Conservation (phyloP, 1,284 basidiomycete species). For the Sporisorium graminicola region DNA sequence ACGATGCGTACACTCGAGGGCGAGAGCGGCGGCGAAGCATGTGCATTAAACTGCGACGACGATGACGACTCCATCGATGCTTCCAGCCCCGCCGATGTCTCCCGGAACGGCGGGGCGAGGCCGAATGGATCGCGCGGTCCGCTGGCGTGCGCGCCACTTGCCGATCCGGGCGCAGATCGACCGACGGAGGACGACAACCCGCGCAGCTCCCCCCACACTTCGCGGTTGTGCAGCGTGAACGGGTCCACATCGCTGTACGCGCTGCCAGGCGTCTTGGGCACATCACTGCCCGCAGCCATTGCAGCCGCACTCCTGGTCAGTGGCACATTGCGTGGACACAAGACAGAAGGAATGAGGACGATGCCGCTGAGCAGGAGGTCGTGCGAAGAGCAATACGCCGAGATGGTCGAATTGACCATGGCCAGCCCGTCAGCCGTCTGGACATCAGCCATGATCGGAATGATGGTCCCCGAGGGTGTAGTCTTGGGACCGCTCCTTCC, state of each 20-base stretch:
- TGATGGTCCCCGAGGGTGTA: slow-evolving; percentile 41
- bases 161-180: neutral
- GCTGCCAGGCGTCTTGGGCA: slow-evolving; percentile 33
- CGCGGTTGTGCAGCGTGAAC: slow-evolving; percentile 33
- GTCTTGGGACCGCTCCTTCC: slow-evolving; percentile 30
- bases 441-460: slow-evolving; percentile 56
- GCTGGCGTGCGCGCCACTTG: neutral
- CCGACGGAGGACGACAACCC: slow-evolving; percentile 5
- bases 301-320: slow-evolving; percentile 23
- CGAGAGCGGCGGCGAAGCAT: slow-evolving; percentile 42
- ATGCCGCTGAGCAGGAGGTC: slow-evolving; percentile 51
- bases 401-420: slow-evolving; percentile 54
- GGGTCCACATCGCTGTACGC: slow-evolving; percentile 44
- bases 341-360: slow-evolving; percentile 49
- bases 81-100: slow-evolving; percentile 8
- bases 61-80: slow-evolving; percentile 34
- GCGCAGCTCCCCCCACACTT: slow-evolving; percentile 32
- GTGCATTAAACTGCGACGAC: slow-evolving; percentile 23
- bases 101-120: slow-evolving; percentile 28
- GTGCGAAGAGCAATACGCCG: slow-evolving; percentile 53
- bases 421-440: slow-evolving; percentile 43
- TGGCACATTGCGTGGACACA: slow-evolving; percentile 45
- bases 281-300: slow-evolving; percentile 1
- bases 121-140: slow-evolving; percentile 33
- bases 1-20: slow-evolving; percentile 32